Base-by-base conservation (phyloP, 129 eudicot species). In the Pseudognaphalium luteoalbum region DNA sequence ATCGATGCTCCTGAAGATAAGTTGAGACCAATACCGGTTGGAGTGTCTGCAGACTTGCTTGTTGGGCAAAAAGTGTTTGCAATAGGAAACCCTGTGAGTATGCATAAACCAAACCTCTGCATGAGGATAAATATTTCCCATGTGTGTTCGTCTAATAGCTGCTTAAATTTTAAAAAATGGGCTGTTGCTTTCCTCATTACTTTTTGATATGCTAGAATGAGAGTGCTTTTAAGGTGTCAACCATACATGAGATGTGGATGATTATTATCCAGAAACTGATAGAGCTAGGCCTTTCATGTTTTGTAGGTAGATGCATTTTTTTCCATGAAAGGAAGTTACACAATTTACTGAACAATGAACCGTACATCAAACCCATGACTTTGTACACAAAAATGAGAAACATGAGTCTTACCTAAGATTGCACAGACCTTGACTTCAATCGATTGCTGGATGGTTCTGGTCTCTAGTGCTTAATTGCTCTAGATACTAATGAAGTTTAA, bases 31-130 rank as follows among this genome's bases (percentile, higher is more conserved):
- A 85, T 91, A 73, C 97, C 98, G 11, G 82, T 93, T 62, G 98
- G 98, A 17, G 87, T 88, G 42, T 93, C 97, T 64, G 90, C 97
- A 6, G 97, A 93, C 76, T 87, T 93, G 86, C 96, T 93, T 81
- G 98, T 93, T 79, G 97, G 98, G 62, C 98, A 93, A 86, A 93
- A 93, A 90, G 98, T 93, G 63, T 93, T 57, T 87, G 98, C 97
- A 33, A 93, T 93, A 34, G 98, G 98, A 73, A 93, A 93, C 74
- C 98, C 98, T 58, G 98, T 93, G 82, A 88, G 97, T 84, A 28
- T 17, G 39, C 22, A 20, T 78, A 56, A 66, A 54, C 29, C 29
- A 28, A 33, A 15, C 17, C 20, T 76, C 21, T 51, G 44, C 72
- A 52, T 52, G 61, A 60, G 47, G 68, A 58, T 66, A 65, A 65